These are phyloP conservation scores for Sporisorium scitamineum DNA, from an alignment of 1,284 basidiomycete genomes.

Conservation along the genomic window DNA sequence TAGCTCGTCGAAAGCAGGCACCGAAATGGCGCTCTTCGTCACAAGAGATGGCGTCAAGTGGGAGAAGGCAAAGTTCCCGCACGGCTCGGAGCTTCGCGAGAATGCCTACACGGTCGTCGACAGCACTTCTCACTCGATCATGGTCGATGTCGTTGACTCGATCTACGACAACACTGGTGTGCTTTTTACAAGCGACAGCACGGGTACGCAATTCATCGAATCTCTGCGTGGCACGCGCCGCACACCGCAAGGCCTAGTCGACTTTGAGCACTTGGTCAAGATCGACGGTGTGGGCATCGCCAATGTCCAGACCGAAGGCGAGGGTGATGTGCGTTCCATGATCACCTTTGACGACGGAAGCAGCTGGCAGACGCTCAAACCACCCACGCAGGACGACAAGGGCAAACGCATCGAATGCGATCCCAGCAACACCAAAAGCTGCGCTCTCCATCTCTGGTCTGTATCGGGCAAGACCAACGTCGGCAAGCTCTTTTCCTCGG, in stretches of 20 bases:
- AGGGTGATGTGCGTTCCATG: conserved; percentile 79
- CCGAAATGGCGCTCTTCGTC: conserved; percentile 66
- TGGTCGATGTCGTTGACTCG: conserved; percentile 80
- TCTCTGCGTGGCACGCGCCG: conserved; percentile 90
- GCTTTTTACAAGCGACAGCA: conserved; percentile 91
- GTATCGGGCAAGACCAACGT: conserved; percentile 91
- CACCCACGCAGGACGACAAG: conserved; percentile 77
- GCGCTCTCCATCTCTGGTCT: conserved; percentile 90
- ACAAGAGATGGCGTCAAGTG: conserved; percentile 59
- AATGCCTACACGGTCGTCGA: conserved; percentile 97
- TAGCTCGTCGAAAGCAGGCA: conserved; percentile 24
- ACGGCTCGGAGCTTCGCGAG: conserved; percentile 82
- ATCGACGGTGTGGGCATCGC: conserved; percentile 94
- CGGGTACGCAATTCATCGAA: conserved; percentile 95
- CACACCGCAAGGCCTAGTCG: conserved; percentile 87
- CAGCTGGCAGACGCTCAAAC: conserved; percentile 79
- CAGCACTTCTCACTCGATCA: conserved; percentile 88
- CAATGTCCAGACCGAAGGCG: conserved; percentile 79
- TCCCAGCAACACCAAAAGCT: conserved; percentile 74
- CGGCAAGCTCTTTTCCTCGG: conserved; percentile 91
- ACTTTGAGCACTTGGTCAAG: conserved; percentile 90
- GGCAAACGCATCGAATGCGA: conserved; percentile 78
- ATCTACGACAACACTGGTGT: conserved; percentile 80
- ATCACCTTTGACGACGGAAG: conserved; percentile 95
- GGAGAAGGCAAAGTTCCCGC: conserved; percentile 76